These are phyloP conservation scores for Hymenoscyphus occultus DNA, from an alignment of 2,329 filamentous ascomycete species.

Conservation along the genomic window DNA sequence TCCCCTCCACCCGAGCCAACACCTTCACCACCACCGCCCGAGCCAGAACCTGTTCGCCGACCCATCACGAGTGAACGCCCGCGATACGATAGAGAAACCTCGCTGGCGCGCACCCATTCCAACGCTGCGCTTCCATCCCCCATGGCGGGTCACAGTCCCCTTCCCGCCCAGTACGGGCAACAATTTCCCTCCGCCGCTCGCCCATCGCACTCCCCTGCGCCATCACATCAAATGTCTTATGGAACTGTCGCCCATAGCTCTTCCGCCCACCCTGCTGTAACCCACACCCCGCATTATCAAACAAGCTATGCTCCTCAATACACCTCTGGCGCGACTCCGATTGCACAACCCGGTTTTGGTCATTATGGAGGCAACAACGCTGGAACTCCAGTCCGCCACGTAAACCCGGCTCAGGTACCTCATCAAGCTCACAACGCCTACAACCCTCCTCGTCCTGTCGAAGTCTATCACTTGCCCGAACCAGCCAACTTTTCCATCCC, in stretches of 20 bases:
- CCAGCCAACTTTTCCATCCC: slow-evolving; percentile 63
- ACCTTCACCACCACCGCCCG: slow-evolving; percentile 51
- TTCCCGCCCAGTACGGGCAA: slow-evolving; percentile 31
- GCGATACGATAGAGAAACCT: slow-evolving; percentile 25
- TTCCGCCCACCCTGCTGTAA: slow-evolving; percentile 18
- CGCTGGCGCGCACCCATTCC: slow-evolving; percentile 27
- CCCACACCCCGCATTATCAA: slow-evolving; percentile 33
- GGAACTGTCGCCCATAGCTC: slow-evolving; percentile 24
- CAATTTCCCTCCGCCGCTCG: slow-evolving; percentile 30
- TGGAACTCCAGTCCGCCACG: slow-evolving; percentile 21
- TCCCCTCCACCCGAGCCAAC: slow-evolving; percentile 69
- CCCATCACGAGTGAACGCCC: slow-evolving; percentile 29
- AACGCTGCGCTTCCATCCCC: slow-evolving; percentile 31
- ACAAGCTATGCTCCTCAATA: slow-evolving; percentile 23
- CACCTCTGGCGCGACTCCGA: slow-evolving; percentile 22
- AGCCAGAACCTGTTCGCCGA: slow-evolving; percentile 43
- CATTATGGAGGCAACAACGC: slow-evolving; percentile 27
- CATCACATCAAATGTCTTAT: slow-evolving; percentile 33
- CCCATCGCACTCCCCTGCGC: slow-evolving; percentile 32
- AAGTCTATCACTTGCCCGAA: slow-evolving; percentile 64
- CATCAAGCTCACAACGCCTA: slow-evolving; percentile 43
- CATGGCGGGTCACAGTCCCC: slow-evolving; percentile 19
- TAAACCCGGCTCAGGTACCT: slow-evolving; percentile 19
- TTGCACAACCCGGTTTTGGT: slow-evolving; percentile 25
- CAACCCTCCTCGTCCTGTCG: slow-evolving; percentile 57